A percentile compares a stretch with the other conserved stretches of the same genome.
Evolutionary conservation across 2,329 filamentous ascomycete species (phyloP).

Genomic region (Madurella mycetomatis): DNA sequence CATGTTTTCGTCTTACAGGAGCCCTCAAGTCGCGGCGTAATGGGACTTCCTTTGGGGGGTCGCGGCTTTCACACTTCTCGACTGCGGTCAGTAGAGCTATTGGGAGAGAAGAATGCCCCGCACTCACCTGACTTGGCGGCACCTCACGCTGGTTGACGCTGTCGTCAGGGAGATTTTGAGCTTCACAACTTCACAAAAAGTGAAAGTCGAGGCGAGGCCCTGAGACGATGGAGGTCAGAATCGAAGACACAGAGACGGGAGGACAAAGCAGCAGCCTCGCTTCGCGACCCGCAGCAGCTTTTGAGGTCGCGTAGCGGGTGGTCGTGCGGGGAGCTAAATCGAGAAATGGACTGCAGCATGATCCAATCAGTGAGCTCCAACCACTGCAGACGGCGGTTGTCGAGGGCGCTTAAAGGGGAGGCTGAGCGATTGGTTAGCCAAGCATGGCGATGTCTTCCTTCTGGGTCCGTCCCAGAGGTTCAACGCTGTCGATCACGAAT

Average conservation of each 20-base stretch:
- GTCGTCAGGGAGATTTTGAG: not conserved
- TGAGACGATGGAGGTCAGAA: no score
- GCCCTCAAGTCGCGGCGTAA: not conserved
- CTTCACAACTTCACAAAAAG: not conserved
- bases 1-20: conserved; percentile 11
- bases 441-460: no score
- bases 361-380: conserved; percentile 16
- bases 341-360: conserved; percentile 8
- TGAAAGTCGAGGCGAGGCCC: not conserved
- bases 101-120: conserved; percentile 9
- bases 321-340: conserved; percentile 16
- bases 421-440: no score
- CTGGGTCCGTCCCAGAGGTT: no score
- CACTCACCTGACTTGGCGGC: conserved; percentile 11
- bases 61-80: not conserved
- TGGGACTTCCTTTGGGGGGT: not conserved
- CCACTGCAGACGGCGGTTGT: conserved; percentile 6
- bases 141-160: conserved; percentile 4
- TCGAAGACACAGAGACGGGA: not conserved
- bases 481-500: conserved; percentile 13
- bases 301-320: conserved; percentile 10
- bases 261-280: conserved; percentile 1
- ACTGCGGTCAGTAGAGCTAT: conserved; percentile 1
- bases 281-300: conserved; percentile 3
- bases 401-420: conserved; percentile 23